A percentile compares a stretch with the other conserved stretches of the same genome.
Evolutionary conservation across 345 rosid genomes (phyloP).

Genomic region (Tarenaya hassleriana): DNA sequence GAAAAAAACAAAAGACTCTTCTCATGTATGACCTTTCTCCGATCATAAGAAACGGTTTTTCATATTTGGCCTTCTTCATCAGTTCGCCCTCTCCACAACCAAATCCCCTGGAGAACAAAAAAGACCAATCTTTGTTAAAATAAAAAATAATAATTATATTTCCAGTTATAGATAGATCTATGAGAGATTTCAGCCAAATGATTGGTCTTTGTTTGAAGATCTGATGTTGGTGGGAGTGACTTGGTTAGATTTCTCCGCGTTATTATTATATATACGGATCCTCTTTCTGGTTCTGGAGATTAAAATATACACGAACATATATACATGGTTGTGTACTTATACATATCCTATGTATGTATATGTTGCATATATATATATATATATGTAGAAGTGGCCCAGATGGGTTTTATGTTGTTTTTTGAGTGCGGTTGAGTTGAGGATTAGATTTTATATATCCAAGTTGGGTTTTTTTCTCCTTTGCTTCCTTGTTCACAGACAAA

Average conservation of each 20-base stretch:
- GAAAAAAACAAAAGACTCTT: slow-evolving; percentile 18
- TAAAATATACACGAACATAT: background rate
- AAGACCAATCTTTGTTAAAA: slow-evolving; percentile 10
- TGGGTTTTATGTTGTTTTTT: slow-evolving; percentile 28
- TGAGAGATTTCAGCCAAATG: slow-evolving; percentile 3
- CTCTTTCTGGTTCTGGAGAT: slow-evolving; percentile 6
- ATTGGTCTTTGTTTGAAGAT: slow-evolving; percentile 5
- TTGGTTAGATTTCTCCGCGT: slow-evolving; percentile 22
- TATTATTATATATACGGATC: slow-evolving; percentile 15
- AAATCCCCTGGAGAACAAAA: slow-evolving; percentile 15
- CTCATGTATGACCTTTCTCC: slow-evolving; percentile 24
- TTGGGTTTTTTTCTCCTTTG: slow-evolving; percentile 27
- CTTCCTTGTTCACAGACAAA: slow-evolving; percentile 29
- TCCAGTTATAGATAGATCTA: slow-evolving; percentile 24
- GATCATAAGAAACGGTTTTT: slow-evolving; percentile 26
- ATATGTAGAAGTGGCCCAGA: slow-evolving; percentile 21
- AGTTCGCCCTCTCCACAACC: slow-evolving; percentile 16
- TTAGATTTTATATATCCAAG: slow-evolving; percentile 25
- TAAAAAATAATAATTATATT: background rate
- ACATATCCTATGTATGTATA: no score
- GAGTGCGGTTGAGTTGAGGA: slow-evolving; percentile 7
- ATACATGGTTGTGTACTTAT: slow-evolving; percentile 4
- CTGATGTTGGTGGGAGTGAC: slow-evolving; percentile 12
- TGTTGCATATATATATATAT: slow-evolving; percentile 1
- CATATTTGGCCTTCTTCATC: slow-evolving; percentile 25